Percentiles rank a stretch among this genome's conserved stretches.
Evolutionary conservation across 1,139 yeast genomes (phyloP).

Genomic region (Diutina siamensis): DNA sequence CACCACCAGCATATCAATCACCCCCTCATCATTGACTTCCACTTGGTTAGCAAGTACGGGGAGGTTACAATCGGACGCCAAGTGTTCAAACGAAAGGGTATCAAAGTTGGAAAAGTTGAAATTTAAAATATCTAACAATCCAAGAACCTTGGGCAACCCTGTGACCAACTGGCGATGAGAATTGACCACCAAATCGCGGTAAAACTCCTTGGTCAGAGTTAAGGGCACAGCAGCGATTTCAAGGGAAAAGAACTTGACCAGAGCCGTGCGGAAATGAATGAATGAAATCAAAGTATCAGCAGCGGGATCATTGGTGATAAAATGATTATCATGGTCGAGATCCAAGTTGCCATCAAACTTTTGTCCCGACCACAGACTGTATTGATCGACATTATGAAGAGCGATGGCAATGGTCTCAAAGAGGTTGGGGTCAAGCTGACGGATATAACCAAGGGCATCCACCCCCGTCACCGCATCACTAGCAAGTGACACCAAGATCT

Average conservation of each 20-base stretch:
- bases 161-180: conserved; percentile 28
- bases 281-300: conserved; percentile 51
- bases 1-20: background rate
- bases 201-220: conserved; percentile 41
- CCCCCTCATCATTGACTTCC: background rate
- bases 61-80: background rate
- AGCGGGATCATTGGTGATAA: conserved; percentile 23
- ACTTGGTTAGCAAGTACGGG: background rate
- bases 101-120: conserved; percentile 34
- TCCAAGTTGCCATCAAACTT: conserved; percentile 1
- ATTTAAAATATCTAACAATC: conserved; percentile 60
- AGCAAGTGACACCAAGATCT: conserved; percentile 32
- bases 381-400: background rate
- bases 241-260: conserved; percentile 58
- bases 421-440: background rate
- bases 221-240: conserved; percentile 63
- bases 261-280: conserved; percentile 46
- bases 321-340: conserved; percentile 14
- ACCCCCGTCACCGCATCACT: background rate
- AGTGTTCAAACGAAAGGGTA: background rate
- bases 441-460: background rate
- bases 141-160: conserved; percentile 52
- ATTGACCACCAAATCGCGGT: conserved; percentile 41
- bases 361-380: background rate
- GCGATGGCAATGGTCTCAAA: too few species aligned